Evolutionary conservation across 2,329 filamentous ascomycete species (phyloP), one percentile per base, ranked within the genome.

Genomic region (Penicillium crustosum): DNA sequence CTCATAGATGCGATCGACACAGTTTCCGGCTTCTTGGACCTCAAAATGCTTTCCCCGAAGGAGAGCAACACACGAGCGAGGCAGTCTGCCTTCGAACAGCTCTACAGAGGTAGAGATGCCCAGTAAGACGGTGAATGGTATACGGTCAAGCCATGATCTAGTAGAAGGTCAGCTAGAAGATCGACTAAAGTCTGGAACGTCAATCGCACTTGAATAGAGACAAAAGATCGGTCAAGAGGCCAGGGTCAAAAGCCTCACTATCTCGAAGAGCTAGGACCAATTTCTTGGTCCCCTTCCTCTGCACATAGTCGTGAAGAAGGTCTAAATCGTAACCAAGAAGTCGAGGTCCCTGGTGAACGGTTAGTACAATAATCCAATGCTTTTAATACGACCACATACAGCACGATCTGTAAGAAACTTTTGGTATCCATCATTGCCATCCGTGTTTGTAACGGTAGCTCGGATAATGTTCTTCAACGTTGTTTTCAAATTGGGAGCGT

Each of bases 21-120:
- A 77, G 38, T 79, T 79, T 44, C 82, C 75, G 7, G 80, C 79
- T 49, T 78, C 76, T 29, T 77, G 74, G 56, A 77, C 70, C 64
- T 85, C 81, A 61, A 87, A 87, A 27, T 82, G 77, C 59, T 77
- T 72, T 7, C 83, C 84, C 45, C 82, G 73, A 4, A 88, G 74
- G 49, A 80, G 75, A 49, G 79, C 77, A 38, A 84, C 75, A 17
- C 80, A 81, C 17, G 77, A 78, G 45, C 80, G 79, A 12, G 84
- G 79, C 4, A 88, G 71, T 48, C 84, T 78, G 43, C 81, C 79
- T 66, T 87, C 83, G 54, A 88, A 83, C 19, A 84, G 79, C 48
- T 86, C 84, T 12, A 85, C 78, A 3, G 85, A 86, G 0, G 85
- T 87, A n/a, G 83, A 83, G 49, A 88, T 80, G 15, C 83, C 83